Conservation (phyloP, 352 stramenopile genomes). For the Elongisporangium senticosum region DNA sequence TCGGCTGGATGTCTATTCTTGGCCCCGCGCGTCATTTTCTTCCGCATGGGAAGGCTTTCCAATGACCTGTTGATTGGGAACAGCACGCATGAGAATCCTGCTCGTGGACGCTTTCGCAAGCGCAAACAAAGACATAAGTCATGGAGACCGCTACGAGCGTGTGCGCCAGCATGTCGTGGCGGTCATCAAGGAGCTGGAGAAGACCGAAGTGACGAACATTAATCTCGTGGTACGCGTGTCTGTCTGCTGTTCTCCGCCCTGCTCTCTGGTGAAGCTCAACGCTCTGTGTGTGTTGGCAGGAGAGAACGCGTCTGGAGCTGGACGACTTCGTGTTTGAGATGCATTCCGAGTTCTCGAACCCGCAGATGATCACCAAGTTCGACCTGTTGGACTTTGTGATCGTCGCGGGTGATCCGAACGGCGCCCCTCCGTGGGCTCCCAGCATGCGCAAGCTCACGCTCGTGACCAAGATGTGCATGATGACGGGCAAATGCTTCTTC, state of each 20-base stretch:
- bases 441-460: slow-evolving; percentile 55
- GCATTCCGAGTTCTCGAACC: slow-evolving; percentile 59
- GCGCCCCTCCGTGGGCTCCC: slow-evolving; percentile 49
- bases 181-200: slow-evolving; percentile 51
- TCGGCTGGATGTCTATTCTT: background rate
- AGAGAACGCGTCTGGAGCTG: slow-evolving; percentile 54
- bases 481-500: slow-evolving; percentile 82
- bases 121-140: slow-evolving; percentile 20
- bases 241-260: background rate
- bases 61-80: background rate
- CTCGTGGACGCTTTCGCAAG: slow-evolving; percentile 61
- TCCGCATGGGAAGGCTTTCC: background rate
- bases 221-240: slow-evolving; percentile 46
- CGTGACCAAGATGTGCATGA: slow-evolving; percentile 84
- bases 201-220: slow-evolving; percentile 51
- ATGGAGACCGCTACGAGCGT: slow-evolving; percentile 33
- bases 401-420: slow-evolving; percentile 56
- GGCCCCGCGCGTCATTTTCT: background rate
- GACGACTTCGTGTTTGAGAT: slow-evolving; percentile 75
- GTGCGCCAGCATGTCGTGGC: slow-evolving; percentile 48
- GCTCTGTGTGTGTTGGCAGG: slow-evolving; percentile 17
- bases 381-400: slow-evolving; percentile 81
- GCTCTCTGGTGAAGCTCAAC: background rate
- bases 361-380: slow-evolving; percentile 68
- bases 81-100: slow-evolving; percentile 48